phyloP scores from a whole-genome alignment of 306 rosid genomes.

The Inga oerstediana region DNA sequence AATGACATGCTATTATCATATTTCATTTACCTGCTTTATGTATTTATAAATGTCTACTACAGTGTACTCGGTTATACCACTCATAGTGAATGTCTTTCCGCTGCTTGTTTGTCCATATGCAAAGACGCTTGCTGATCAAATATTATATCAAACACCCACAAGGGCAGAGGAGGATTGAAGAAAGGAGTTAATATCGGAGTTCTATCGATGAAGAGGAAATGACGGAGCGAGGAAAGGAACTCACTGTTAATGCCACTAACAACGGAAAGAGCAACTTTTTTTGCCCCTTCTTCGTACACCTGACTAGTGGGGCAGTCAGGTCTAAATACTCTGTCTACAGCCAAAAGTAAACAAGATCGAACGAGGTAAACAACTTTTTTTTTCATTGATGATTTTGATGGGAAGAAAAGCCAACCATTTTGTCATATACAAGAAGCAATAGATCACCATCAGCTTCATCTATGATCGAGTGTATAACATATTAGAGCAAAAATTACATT shows the following conservation, averaged over 20 bases:
- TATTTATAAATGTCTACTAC: conserved; percentile 74
- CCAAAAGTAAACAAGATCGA: conserved; percentile 40
- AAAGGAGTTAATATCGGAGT: conserved; percentile 19
- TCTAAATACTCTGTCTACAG: conserved; percentile 79
- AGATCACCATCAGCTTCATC: background rate
- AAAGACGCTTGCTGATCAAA: conserved; percentile 82
- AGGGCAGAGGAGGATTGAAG: background rate
- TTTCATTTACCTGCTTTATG: conserved; percentile 60
- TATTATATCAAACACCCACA: background rate
- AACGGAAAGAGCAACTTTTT: conserved; percentile 89
- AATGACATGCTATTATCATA: conserved; percentile 18
- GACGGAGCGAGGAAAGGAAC: conserved; percentile 33
- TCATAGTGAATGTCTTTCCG: conserved; percentile 92
- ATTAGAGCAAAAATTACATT: conserved; percentile 8
- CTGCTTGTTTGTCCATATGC: conserved; percentile 99
- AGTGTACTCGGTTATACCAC: conserved; percentile 73
- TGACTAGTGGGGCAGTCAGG: conserved; percentile 67
- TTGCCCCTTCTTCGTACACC: conserved; percentile 91
- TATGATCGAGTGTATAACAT: conserved; percentile 5
- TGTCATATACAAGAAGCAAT: conserved; percentile 11
- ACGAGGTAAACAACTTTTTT: conserved; percentile 18
- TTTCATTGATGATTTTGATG: conserved; percentile 23
- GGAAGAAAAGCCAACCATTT: conserved; percentile 27
- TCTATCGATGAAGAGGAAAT: conserved; percentile 15
- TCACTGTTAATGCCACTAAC: conserved; percentile 88